A percentile compares a stretch with the other conserved stretches of the same genome.
Evolutionary conservation across 1,284 basidiomycete genomes (phyloP).

Genomic region (Tylopilus orsonianus): DNA sequence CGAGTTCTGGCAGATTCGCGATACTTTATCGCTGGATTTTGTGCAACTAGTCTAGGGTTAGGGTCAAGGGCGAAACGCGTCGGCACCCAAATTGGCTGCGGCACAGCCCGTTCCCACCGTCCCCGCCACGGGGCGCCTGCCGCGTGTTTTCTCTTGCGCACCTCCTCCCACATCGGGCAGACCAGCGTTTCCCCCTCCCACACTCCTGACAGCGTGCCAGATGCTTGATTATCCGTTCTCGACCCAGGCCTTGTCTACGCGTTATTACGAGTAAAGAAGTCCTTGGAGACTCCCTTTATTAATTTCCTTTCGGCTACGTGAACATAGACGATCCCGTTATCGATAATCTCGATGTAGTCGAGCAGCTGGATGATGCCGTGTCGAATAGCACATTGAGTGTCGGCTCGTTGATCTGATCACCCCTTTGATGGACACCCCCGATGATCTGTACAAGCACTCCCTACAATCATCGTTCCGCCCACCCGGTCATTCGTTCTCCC

Average conservation of each 20-base stretch:
- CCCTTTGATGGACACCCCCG: conserved; percentile 5
- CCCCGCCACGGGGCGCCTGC: conserved; percentile 15
- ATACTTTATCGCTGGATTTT: too few relatives aligned
- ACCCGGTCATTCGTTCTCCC: conserved; percentile 4
- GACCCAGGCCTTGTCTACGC: not conserved
- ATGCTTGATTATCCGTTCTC: conserved; percentile 5
- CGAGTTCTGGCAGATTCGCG: not conserved
- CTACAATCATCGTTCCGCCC: not conserved
- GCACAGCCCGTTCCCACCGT: conserved; percentile 23
- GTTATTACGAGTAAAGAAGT: conserved; percentile 11
- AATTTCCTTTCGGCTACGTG: conserved; percentile 13
- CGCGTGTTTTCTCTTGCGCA: conserved; percentile 28
- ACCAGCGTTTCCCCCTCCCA: too few relatives aligned
- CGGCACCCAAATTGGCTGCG: not conserved
- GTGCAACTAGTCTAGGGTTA: conserved; percentile 27
- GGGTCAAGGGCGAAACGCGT: conserved; percentile 24
- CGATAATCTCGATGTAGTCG: conserved; percentile 18
- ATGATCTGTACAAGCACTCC: not conserved
- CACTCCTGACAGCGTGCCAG: too few relatives aligned
- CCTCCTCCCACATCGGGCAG: not conserved
- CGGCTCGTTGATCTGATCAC: conserved; percentile 8
- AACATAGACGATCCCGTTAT: conserved; percentile 15
- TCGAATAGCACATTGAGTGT: conserved; percentile 4
- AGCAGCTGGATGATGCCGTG: not conserved
- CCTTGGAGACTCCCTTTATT: conserved; percentile 4